Conservation (phyloP, 108 stramenopile species). For the Cyclostephanos tholiformis region DNA sequence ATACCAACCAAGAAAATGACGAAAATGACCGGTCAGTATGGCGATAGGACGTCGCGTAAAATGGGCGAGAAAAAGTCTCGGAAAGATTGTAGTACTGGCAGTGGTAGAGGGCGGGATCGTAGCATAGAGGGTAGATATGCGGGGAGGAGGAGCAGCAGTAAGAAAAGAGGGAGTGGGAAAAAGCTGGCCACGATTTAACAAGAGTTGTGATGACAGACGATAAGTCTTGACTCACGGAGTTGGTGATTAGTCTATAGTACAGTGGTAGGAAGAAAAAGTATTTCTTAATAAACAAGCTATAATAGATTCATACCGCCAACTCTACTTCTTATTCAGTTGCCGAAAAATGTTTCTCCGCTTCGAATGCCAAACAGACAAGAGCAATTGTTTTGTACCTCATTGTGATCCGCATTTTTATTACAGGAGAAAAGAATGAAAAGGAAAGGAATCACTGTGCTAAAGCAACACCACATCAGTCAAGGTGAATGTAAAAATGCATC, state of each 20-base stretch:
- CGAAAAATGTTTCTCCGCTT: too few species aligned
- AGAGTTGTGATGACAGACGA: not conserved
- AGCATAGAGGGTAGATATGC: constrained; percentile 11
- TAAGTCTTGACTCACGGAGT: not conserved
- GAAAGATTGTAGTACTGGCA: constrained; percentile 5
- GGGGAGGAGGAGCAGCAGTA: constrained; percentile 41
- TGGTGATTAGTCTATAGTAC: not conserved
- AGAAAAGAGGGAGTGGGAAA: constrained; percentile 40
- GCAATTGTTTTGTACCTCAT: too few species aligned
- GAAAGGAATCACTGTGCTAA: too few species aligned
- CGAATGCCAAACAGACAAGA: too few species aligned
- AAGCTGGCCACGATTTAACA: constrained; percentile 19
- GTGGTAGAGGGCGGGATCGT: constrained; percentile 18
- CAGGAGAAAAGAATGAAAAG: too few species aligned
- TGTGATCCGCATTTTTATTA: too few species aligned
- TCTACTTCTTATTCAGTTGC: too few species aligned
- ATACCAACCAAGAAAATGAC: constrained; percentile 46
- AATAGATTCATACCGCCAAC: not conserved
- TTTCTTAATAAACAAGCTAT: not conserved
- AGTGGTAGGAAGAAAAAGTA: not conserved
- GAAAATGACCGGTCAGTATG: constrained; percentile 29
- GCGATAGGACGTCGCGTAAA: constrained; percentile 36
- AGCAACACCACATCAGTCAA: too few species aligned
- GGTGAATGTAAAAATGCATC: too few species aligned
- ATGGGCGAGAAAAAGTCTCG: constrained; percentile 30